Conservation (phyloP, 2,329 filamentous ascomycete species). For the Aspergillus fijiensis region DNA sequence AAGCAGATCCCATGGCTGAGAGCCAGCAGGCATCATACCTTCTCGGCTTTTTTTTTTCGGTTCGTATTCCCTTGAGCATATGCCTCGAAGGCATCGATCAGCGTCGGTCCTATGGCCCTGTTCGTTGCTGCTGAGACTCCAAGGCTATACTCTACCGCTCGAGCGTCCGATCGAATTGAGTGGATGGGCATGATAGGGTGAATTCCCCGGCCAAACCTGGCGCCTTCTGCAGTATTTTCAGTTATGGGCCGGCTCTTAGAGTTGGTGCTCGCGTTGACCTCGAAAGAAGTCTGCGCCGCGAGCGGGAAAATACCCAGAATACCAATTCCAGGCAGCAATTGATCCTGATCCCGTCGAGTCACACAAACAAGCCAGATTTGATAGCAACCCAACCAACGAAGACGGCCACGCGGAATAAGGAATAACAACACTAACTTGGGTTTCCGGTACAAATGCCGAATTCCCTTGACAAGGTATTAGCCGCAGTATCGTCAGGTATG, state of each 20-base stretch:
- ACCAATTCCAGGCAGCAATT: not conserved
- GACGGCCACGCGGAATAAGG: not conserved
- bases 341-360: not conserved
- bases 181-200: not conserved
- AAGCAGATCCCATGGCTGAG: not conserved
- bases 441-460: not conserved
- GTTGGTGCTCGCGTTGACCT: not conserved
- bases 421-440: not conserved
- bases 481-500: not conserved
- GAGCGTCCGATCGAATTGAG: not conserved
- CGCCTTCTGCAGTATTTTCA: not conserved
- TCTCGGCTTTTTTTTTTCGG: slow-evolving; percentile 3
- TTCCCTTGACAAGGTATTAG: not conserved
- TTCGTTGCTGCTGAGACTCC: not conserved
- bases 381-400: not conserved
- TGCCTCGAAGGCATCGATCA: not conserved
- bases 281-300: not conserved
- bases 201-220: not conserved
- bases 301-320: not conserved
- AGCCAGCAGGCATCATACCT: not conserved
- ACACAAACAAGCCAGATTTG: not conserved
- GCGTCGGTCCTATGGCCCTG: not conserved
- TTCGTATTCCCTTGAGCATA: not conserved
- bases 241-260: not conserved
- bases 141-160: not conserved